A percentile compares a stretch with the other conserved stretches of the same genome.
Conservation (phyloP, 768 basidiomycete species). For the Hygrocybe coccinea region DNA sequence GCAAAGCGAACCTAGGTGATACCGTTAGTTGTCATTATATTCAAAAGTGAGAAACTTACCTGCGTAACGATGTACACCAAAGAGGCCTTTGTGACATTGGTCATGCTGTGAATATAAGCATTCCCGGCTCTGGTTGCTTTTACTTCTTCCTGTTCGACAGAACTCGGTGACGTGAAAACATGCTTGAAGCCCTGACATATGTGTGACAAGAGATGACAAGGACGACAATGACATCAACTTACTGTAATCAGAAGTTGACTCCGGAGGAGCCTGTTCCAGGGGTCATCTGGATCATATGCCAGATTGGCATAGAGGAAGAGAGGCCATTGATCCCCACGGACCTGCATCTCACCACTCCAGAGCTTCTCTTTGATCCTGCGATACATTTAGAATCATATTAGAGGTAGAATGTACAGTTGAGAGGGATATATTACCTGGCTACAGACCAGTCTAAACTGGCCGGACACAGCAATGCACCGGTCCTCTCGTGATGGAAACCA, state of each 20-base stretch:
- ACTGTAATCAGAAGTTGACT: constrained; percentile 6
- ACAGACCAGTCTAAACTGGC: constrained; percentile 19
- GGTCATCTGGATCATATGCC: constrained; percentile 12
- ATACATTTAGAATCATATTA: not conserved
- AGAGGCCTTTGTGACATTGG: constrained; percentile 13
- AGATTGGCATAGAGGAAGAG: constrained; percentile 11
- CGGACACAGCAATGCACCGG: constrained; percentile 20
- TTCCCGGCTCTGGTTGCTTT: constrained; percentile 15
- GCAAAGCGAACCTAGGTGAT: not conserved
- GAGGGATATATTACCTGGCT: constrained; percentile 10
- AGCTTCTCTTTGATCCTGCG: constrained; percentile 10
- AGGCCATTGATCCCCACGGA: constrained; percentile 6
- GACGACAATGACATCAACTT: not conserved
- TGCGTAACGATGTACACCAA: constrained; percentile 14
- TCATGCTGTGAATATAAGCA: constrained; percentile 18
- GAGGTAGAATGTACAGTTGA: not conserved
- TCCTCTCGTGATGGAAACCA: constrained; percentile 15
- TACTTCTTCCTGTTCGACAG: not conserved
- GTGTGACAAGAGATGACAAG: not conserved
- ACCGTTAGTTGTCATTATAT: not conserved
- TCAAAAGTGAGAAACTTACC: not conserved
- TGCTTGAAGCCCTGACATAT: not conserved
- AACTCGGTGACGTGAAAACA: not conserved
- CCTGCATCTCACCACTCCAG: constrained; percentile 5
- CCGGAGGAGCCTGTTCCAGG: constrained; percentile 12